Conservation (phyloP, 129 eudicot species). For the Lactuca sativa region DNA sequence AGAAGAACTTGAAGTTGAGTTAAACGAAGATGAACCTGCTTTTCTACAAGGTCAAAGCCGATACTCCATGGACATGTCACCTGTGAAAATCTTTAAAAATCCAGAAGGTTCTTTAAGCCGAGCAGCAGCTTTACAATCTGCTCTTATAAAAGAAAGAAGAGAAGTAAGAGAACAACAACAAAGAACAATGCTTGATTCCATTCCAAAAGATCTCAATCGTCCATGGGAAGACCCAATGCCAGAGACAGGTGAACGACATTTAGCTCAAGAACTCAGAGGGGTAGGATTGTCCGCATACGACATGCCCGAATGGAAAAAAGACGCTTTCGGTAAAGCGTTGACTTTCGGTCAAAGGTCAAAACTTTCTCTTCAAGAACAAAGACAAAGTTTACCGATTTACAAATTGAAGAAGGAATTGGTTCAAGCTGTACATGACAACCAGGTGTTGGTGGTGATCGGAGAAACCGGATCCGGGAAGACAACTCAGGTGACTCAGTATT, state of each 20-base stretch:
- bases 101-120: conserved; percentile 84
- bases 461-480: conserved; percentile 93
- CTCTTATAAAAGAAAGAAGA: conserved; percentile 75
- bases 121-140: conserved; percentile 78
- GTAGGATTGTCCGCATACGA: conserved; percentile 85
- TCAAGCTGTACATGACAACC: conserved; percentile 78
- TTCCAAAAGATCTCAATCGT: conserved; percentile 88
- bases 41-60: conserved; percentile 67
- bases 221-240: conserved; percentile 99
- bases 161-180: conserved; percentile 88
- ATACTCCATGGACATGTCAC: conserved; percentile 70
- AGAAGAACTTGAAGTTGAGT: conserved; percentile 69
- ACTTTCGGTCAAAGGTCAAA: conserved; percentile 89
- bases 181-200: conserved; percentile 86
- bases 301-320: conserved; percentile 96
- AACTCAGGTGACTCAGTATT: conserved; percentile 79
- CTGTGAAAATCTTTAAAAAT: conserved; percentile 70
- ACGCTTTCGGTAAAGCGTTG: conserved; percentile 72
- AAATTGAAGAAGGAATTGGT: conserved; percentile 74
- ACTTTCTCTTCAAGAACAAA: conserved; percentile 84
- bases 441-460: conserved; percentile 82
- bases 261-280: conserved; percentile 90
- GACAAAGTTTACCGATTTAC: conserved; percentile 82
- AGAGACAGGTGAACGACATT: conserved; percentile 84
- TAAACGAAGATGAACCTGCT: conserved; percentile 75